Evolutionary conservation across 495 filamentous ascomycete genomes (phyloP), one percentile per base, ranked within the genome.

Genomic region (Aspergillus kassunensis): DNA sequence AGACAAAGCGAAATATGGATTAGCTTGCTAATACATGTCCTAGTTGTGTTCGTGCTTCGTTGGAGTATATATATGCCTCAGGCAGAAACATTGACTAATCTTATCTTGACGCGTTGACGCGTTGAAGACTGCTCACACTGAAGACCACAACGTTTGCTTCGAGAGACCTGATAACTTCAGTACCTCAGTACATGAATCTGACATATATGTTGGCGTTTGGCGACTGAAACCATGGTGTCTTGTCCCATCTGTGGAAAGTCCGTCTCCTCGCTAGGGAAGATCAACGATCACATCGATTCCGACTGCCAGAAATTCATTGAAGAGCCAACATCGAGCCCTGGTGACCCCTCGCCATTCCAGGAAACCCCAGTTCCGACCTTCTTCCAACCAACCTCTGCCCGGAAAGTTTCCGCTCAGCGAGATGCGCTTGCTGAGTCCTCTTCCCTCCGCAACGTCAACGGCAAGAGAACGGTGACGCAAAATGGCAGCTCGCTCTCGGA

Each of bases 251-350:
- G 93, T 70, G 74, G 79, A 43, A 87, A 89, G 54, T 72, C 77
- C 34, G 91, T 97, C 55, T 80, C 84, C 44, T 73, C 86, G 46
- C 58, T 72, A 47, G n/a, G n/a, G n/a, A 80, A 87, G 51, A 98
- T 98, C 72, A 98, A 98, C 66, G 76, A 79, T 43, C 93, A 98
- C 64, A 83, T 98, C 57, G 93, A 98, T 67, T 90, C 88, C 13
- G 80, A 80, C 58, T 97, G 93, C 69, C 68, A 83, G 58, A 72
- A 65, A 15, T 83, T 82, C 58, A 61, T 87, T 39, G 66, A 79
- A 69, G 56, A 68, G 49, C 59, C 68, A 25, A 58, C 68, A 42
- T 59, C 71, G 58, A 66, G 68, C 57, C 43, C 68, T 57, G 53
- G 52, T 33, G 73, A 78, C 27, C 57, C 64, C 29, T 65, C 72